Percentiles rank a stretch among this genome's conserved stretches.
These are phyloP conservation scores for Solanum pinnatisectum DNA, from an alignment of 257 asterid genomes.

Conservation along the genomic window DNA sequence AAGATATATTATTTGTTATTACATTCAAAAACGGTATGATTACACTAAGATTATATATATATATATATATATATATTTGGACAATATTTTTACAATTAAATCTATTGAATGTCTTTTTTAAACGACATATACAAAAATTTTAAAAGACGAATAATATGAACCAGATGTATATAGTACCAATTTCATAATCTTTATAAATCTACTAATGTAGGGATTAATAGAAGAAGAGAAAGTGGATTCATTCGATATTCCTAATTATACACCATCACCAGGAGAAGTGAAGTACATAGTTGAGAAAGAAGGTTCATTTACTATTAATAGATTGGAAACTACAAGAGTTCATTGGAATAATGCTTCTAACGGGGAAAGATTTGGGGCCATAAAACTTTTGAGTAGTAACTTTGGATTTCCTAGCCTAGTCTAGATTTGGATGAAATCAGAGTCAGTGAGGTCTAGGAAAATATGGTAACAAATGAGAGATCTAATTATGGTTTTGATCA, in stretches of 20 bases:
- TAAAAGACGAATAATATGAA: background rate
- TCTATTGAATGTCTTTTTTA: no score
- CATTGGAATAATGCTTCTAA: conserved; percentile 36
- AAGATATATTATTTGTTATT: background rate
- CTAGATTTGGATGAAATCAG: no score
- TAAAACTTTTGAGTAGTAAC: no score
- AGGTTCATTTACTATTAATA: conserved; percentile 37
- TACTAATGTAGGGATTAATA: conserved; percentile 27
- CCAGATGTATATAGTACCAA: background rate
- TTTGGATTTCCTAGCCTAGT: no score
- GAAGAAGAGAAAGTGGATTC: conserved; percentile 35
- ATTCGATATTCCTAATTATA: conserved; percentile 52
- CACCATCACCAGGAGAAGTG: conserved; percentile 42
- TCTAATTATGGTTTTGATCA: no score
- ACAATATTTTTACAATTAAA: background rate
- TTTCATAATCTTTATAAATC: background rate
- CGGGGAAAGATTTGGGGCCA: background rate
- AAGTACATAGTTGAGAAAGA: conserved; percentile 29
- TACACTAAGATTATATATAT: no score
- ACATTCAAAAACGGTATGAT: background rate
- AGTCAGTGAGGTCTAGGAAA: no score
- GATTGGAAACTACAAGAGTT: conserved; percentile 27
- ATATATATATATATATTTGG: no score
- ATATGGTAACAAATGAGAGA: no score
- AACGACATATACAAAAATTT: background rate